Conservation (phyloP, 805 yeast species). For the Saturnispora sanitii region DNA sequence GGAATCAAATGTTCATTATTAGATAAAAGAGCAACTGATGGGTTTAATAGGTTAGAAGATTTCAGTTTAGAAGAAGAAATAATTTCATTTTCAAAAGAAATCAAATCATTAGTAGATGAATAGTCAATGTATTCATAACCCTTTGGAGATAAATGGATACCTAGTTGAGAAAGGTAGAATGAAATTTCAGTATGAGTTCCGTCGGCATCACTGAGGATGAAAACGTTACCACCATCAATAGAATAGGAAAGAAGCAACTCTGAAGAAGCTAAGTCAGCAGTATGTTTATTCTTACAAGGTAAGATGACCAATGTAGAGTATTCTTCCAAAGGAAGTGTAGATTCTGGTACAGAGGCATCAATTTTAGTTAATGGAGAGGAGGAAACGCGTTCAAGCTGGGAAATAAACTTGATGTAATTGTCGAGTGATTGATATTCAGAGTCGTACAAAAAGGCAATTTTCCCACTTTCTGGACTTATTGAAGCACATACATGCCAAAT, state of each 20-base stretch:
- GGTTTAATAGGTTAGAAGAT: conserved; percentile 27
- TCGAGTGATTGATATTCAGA: neutral
- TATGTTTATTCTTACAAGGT: conserved; percentile 42
- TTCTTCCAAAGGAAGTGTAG: conserved; percentile 7
- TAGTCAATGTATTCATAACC: conserved; percentile 57
- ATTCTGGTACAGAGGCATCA: neutral
- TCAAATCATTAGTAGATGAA: conserved; percentile 31
- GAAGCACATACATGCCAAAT: too few relatives aligned
- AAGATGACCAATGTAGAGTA: conserved; percentile 51
- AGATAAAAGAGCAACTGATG: conserved; percentile 60
- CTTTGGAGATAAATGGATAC: conserved; percentile 75
- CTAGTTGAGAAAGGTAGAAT: conserved; percentile 65
- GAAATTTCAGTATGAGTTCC: conserved; percentile 54
- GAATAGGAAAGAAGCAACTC: conserved; percentile 49
- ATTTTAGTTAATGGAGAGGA: neutral
- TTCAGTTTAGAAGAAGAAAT: conserved; percentile 14
- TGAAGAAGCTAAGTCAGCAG: conserved; percentile 33
- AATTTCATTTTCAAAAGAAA: conserved; percentile 22
- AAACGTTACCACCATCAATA: conserved; percentile 62
- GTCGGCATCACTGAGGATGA: conserved; percentile 47
- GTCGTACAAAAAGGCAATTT: conserved; percentile 2
- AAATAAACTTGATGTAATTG: neutral
- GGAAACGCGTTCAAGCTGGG: too few relatives aligned
- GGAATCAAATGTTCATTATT: conserved; percentile 68
- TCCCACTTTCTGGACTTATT: neutral